Percentiles rank a stretch among this genome's conserved stretches.
phyloP scores from a whole-genome alignment of 768 basidiomycete species.

The Leucocoprinus leucothites region DNA sequence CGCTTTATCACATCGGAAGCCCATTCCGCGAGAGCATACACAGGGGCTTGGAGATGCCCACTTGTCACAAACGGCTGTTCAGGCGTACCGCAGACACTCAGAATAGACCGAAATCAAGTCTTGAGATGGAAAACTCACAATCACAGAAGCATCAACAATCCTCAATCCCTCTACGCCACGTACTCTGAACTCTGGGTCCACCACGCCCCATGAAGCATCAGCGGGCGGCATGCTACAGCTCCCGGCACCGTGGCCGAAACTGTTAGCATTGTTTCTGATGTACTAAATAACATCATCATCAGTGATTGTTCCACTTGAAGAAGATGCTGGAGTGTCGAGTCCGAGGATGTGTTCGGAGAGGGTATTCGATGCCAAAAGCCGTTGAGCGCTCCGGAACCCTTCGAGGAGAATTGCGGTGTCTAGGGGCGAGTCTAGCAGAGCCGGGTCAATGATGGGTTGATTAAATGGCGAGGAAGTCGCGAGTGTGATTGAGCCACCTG shows the following conservation, averaged over 20 bases:
- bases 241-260: neutral
- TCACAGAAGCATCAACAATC: conserved; percentile 9
- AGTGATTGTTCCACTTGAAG: conserved; percentile 10
- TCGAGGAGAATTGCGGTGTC: conserved; percentile 21
- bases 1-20: too few species aligned
- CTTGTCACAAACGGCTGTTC: too few species aligned
- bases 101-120: neutral
- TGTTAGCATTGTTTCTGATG: neutral
- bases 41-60: too few species aligned
- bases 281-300: conserved; percentile 1
- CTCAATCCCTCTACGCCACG: conserved; percentile 2
- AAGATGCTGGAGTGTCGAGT: neutral
- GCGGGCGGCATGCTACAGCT: neutral
- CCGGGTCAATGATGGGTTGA: conserved; percentile 40
- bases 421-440: conserved; percentile 17
- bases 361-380: conserved; percentile 18
- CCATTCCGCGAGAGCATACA: too few species aligned
- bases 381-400: conserved; percentile 15
- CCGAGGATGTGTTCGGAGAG: conserved; percentile 15
- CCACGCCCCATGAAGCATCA: conserved; percentile 6
- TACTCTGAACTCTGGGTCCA: conserved; percentile 3
- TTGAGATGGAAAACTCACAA: neutral
- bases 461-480: conserved; percentile 38
- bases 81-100: too few species aligned
- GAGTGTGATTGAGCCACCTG: conserved; percentile 21